A percentile compares a stretch with the other conserved stretches of the same genome.
These are phyloP conservation scores for Leishmania mexicana DNA, from an alignment of 208 protist genomes.

Conservation along the genomic window DNA sequence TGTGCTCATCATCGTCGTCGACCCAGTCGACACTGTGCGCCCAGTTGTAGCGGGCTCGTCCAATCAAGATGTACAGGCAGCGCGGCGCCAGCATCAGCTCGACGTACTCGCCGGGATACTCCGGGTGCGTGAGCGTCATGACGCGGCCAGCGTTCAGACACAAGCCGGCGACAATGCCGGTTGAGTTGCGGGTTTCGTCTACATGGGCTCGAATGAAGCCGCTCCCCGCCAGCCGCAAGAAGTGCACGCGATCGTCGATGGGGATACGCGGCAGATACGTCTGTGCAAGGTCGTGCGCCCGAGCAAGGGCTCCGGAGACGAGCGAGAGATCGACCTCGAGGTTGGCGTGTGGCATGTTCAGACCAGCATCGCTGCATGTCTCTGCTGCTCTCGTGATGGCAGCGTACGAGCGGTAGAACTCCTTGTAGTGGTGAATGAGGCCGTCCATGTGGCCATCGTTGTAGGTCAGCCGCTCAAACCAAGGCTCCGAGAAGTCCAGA, in stretches of 20 bases:
- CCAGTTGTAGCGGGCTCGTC: constrained; percentile 82
- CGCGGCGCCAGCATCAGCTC: constrained; percentile 83
- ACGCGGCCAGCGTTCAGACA: constrained; percentile 70
- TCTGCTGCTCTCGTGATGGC: constrained; percentile 39
- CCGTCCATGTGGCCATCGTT: constrained; percentile 78
- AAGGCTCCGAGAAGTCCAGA: constrained; percentile 56
- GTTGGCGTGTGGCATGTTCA: constrained; percentile 29
- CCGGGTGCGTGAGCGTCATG: constrained; percentile 84
- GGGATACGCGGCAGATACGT: constrained; percentile 68
- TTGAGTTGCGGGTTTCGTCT: constrained; percentile 85
- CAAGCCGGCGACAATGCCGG: constrained; percentile 77
- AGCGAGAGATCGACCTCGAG: constrained; percentile 29
- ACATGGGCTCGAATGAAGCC: constrained; percentile 85
- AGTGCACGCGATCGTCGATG: constrained; percentile 86
- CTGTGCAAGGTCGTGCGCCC: constrained; percentile 45
- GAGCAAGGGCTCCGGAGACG: constrained; percentile 42
- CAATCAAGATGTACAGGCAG: constrained; percentile 71
- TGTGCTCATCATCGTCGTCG: constrained; percentile 77
- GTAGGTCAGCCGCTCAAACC: constrained; percentile 78
- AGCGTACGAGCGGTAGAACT: constrained; percentile 84
- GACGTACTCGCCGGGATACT: constrained; percentile 59
- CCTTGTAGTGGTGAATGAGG: constrained; percentile 88
- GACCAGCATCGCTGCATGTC: constrained; percentile 17
- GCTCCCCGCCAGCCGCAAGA: constrained; percentile 71
- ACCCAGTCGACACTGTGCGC: constrained; percentile 86